Evolutionary conservation across 805 yeast genomes (phyloP).

Genomic region (Debaryomyces prosopidis): DNA sequence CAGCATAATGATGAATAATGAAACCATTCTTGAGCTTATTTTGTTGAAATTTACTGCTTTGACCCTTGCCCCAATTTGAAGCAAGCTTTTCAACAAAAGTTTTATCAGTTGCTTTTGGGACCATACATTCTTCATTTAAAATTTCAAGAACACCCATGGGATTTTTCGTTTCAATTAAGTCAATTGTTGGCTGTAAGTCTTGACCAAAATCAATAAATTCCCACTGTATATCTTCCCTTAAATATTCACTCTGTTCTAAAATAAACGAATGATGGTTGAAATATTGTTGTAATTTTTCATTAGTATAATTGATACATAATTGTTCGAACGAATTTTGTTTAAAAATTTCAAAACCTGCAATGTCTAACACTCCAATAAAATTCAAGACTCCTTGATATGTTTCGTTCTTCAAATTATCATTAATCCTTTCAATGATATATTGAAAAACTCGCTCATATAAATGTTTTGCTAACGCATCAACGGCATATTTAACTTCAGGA

Average conservation of each 20-base stretch:
- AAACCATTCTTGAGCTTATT: slow-evolving; percentile 78
- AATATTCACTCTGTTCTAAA: slow-evolving; percentile 59
- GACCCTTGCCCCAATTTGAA: slow-evolving; percentile 55
- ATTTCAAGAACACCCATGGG: slow-evolving; percentile 84
- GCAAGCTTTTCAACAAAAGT: slow-evolving; percentile 81
- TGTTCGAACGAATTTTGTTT: slow-evolving; percentile 60
- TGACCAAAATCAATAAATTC: slow-evolving; percentile 90
- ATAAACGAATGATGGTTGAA: slow-evolving; percentile 64
- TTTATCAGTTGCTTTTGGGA: slow-evolving; percentile 84
- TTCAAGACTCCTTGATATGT: slow-evolving; percentile 23
- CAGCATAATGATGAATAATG: slow-evolving; percentile 89
- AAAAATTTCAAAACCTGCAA: slow-evolving; percentile 64
- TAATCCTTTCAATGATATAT: slow-evolving; percentile 72
- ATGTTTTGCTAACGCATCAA: slow-evolving; percentile 87
- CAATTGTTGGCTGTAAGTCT: slow-evolving; percentile 92
- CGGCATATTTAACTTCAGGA: slow-evolving; percentile 72
- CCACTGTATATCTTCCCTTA: slow-evolving; percentile 62
- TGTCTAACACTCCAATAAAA: slow-evolving; percentile 59
- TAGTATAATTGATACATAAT: slow-evolving; percentile 59
- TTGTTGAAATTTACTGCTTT: slow-evolving; percentile 58
- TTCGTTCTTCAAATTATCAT: slow-evolving; percentile 54
- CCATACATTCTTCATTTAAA: slow-evolving; percentile 91
- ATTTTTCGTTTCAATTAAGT: slow-evolving; percentile 73
- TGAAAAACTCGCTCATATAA: slow-evolving; percentile 84
- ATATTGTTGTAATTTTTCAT: slow-evolving; percentile 60